Evolutionary conservation across 176 grass and related monocot species (phyloP).

Genomic region (Cenchrus fungigraminus): DNA sequence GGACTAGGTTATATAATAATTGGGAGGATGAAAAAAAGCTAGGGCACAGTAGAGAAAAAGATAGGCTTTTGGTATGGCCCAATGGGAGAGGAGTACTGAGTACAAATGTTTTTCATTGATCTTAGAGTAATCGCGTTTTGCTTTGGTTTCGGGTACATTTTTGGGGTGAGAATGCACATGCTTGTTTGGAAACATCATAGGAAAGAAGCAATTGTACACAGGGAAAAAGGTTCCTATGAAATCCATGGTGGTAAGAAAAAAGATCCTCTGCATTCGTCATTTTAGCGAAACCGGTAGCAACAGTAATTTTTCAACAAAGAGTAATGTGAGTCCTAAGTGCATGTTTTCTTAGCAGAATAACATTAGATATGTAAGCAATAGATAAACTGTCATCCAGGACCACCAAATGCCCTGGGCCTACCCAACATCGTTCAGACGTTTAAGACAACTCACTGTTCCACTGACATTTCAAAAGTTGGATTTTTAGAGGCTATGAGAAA

Average conservation of each 20-base stretch:
- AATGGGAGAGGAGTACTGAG: background rate
- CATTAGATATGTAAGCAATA: background rate
- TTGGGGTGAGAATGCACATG: background rate
- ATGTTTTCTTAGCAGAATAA: background rate
- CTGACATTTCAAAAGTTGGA: background rate
- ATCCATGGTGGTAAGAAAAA: background rate
- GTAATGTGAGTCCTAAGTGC: background rate
- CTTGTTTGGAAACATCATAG: background rate
- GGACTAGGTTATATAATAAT: constrained; percentile 46
- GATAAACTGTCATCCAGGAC: background rate
- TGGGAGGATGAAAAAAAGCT: constrained; percentile 25
- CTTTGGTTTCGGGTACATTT: constrained; percentile 1
- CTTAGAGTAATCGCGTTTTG: background rate
- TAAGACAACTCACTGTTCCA: background rate
- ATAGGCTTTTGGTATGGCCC: constrained; percentile 30
- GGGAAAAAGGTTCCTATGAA: background rate
- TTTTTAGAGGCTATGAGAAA: background rate
- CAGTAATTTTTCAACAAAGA: background rate
- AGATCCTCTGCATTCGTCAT: background rate
- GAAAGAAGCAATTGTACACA: background rate
- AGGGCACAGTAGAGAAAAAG: constrained; percentile 14
- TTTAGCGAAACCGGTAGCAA: background rate
- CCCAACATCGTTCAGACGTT: background rate
- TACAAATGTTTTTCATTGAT: background rate
- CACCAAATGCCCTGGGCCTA: background rate